Evolutionary conservation across 225 moss, liverwort and hornwort genomes (phyloP), one percentile per base, ranked within the genome.

Genomic region (Antitrichia curtipendula): DNA sequence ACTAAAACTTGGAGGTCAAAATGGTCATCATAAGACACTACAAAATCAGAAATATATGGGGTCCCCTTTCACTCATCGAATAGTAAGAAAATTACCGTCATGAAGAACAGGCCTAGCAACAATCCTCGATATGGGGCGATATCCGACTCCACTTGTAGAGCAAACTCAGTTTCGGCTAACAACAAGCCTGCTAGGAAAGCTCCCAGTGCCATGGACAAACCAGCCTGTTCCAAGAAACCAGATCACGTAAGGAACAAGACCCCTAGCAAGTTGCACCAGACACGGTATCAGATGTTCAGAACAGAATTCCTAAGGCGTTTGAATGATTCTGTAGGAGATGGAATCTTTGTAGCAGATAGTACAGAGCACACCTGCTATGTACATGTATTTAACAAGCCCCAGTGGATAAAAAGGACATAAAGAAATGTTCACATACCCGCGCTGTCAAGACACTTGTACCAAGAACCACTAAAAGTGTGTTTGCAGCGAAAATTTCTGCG

Each of bases 151-250:
- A 98, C 98, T 95, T 98, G 98, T 69, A 97, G 81, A 36, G 97
- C 97, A 88, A 95, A 98, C 79, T 98, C 97, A 88, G 98, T 98
- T 90, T 98, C 98, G 31, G 98, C 97, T 68, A 98, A 92, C 52
- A 98, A 85, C 81, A 97, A 86, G 20, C 98, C 98, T 82, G 98
- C 98, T 75, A 98, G 88, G 73, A 98, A 98, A 45, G 98, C 98
- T 94, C 98, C 98, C 21, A 98, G 95, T 43, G 97, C 97, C 98
- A 98, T 98, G 8, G 98, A 99, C 84, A 99, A 94, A 32, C 98
- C 98, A 85, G 98, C 97, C 98, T 99, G 94, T 66, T 83, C 54
- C 82, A 82, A 87, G 61, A 78, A 60, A 61, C 64, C 65, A 24
- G 29, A 88, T 84, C 77, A 84, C 43, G 68, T 81, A 71, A 86